These are phyloP conservation scores for Ustilago curta DNA, from an alignment of 1,284 basidiomycete species.

Conservation along the genomic window DNA sequence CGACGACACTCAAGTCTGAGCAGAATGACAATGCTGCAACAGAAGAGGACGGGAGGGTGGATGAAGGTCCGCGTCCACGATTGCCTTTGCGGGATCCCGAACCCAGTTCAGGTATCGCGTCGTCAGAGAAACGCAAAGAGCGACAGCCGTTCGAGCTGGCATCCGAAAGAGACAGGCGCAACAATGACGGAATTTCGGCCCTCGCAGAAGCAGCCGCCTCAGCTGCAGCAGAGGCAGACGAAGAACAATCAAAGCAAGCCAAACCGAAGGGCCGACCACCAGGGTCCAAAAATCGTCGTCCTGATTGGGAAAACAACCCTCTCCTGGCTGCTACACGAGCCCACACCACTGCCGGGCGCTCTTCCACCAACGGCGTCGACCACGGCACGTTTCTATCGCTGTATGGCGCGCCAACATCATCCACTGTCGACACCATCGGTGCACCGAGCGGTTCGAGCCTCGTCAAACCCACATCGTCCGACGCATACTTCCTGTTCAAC, in stretches of 20 bases:
- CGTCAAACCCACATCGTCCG: slow-evolving; percentile 46
- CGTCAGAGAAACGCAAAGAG: slow-evolving; percentile 47
- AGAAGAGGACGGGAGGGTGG: slow-evolving; percentile 5
- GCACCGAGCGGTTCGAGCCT: slow-evolving; percentile 21
- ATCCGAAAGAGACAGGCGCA: neutral
- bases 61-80: slow-evolving; percentile 26
- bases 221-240: slow-evolving; percentile 27
- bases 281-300: slow-evolving; percentile 41
- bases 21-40: neutral
- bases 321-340: slow-evolving; percentile 24
- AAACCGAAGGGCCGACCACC: slow-evolving; percentile 38
- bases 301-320: slow-evolving; percentile 47
- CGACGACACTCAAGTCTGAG: slow-evolving; percentile 8
- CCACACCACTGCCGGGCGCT: slow-evolving; percentile 11
- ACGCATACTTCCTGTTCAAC: slow-evolving; percentile 56
- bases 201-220: slow-evolving; percentile 30
- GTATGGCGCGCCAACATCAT: slow-evolving; percentile 16
- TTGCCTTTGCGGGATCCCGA: slow-evolving; percentile 12
- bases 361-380: neutral
- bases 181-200: slow-evolving; percentile 30
- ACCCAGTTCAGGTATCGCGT: slow-evolving; percentile 8
- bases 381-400: slow-evolving; percentile 27
- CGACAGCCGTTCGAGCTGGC: slow-evolving; percentile 41
- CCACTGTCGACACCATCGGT: neutral
- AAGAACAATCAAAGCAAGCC: slow-evolving; percentile 16